Conservation (phyloP, 495 filamentous ascomycete genomes). For the Amniculicola lignicola region DNA sequence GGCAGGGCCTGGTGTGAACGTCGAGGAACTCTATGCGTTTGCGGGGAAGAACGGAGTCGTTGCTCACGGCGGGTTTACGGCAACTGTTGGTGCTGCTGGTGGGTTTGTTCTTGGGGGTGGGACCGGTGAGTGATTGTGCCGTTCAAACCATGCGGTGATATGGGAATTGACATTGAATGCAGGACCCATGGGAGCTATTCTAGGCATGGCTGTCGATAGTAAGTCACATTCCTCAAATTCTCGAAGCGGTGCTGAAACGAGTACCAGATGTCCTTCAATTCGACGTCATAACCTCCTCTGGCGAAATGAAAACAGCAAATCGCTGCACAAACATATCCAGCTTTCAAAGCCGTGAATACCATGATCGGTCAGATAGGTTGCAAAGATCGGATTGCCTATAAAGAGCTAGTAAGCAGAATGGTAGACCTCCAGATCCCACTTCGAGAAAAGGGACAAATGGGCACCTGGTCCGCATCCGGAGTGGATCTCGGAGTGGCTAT, state of each 20-base stretch:
- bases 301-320: neutral
- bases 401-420: neutral
- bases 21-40: neutral
- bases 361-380: neutral
- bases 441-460: neutral
- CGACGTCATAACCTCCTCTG: neutral
- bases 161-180: neutral
- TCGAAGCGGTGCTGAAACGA: neutral
- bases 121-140: too few relatives aligned
- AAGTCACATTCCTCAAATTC: neutral
- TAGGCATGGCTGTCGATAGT: neutral
- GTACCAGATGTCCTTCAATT: neutral
- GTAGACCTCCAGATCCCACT: neutral
- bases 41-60: neutral
- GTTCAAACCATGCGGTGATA: too few relatives aligned
- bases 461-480: neutral
- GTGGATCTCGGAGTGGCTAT: neutral
- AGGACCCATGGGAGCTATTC: neutral
- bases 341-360: neutral
- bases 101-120: neutral
- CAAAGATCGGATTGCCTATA: neutral
- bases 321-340: neutral
- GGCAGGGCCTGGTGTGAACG: neutral
- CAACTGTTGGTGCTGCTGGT: neutral
- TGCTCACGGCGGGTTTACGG: neutral